phyloP scores from a whole-genome alignment of 441 rosid species.

The Macaranga tanarius region DNA sequence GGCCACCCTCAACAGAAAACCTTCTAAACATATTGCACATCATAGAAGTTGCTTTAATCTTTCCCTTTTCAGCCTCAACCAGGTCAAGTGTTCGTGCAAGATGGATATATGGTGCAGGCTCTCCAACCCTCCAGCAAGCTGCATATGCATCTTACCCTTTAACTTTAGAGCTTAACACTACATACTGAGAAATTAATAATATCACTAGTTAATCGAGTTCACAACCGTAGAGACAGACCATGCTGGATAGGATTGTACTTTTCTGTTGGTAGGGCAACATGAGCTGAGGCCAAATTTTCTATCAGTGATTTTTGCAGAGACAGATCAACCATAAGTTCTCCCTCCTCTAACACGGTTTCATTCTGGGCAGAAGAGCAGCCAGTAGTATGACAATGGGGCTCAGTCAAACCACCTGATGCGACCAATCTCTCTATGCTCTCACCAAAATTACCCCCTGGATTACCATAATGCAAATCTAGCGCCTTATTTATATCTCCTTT shows the following conservation, averaged over 20 bases:
- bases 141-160: constrained; percentile 32
- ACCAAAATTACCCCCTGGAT: constrained; percentile 33
- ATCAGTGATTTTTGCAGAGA: constrained; percentile 34
- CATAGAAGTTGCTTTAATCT: constrained; percentile 78
- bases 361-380: constrained; percentile 35
- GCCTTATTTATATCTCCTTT: constrained; percentile 72
- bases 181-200: constrained; percentile 3
- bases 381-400: constrained; percentile 25
- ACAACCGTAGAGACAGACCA: constrained; percentile 48
- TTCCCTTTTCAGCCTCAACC: constrained; percentile 79
- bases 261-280: constrained; percentile 59
- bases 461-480: constrained; percentile 59
- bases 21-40: constrained; percentile 96
- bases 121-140: constrained; percentile 86
- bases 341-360: constrained; percentile 30
- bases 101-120: constrained; percentile 80
- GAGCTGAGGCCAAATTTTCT: constrained; percentile 34
- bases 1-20: constrained; percentile 29
- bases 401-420: constrained; percentile 29
- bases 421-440: constrained; percentile 32
- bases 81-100: constrained; percentile 80
- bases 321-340: constrained; percentile 27
- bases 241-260: constrained; percentile 61
- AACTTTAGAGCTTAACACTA: constrained; percentile 18
- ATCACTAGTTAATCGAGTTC: constrained; percentile 7